Evolutionary conservation across 306 rosid genomes (phyloP).

Genomic region (Prunus fruticosa): DNA sequence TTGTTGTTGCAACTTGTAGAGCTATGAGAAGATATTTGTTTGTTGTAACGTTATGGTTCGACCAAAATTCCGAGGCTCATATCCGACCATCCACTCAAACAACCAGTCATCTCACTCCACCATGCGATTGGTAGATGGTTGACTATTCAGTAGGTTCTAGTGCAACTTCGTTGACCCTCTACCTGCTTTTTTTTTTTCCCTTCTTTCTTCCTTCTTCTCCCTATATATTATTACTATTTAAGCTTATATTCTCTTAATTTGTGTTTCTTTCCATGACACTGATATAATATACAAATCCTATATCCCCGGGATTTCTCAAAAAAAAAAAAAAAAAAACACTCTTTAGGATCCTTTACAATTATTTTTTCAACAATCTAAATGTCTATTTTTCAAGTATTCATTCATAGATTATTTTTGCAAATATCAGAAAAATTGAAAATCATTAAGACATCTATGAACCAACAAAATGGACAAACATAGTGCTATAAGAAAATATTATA

Average conservation of each 20-base stretch:
- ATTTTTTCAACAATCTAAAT: no score
- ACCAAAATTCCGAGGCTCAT: neutral
- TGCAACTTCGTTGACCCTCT: neutral
- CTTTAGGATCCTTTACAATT: no score
- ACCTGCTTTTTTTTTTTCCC: neutral
- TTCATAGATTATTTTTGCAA: no score
- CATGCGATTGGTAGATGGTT: constrained; percentile 34
- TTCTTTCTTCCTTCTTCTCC: neutral
- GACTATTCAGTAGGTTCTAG: constrained; percentile 3
- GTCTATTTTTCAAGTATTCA: no score
- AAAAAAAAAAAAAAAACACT: no score
- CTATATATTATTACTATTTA: neutral
- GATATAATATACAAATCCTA: neutral
- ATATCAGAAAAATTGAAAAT: no score
- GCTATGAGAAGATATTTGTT: no score
- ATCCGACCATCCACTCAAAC: constrained; percentile 24
- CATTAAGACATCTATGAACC: no score
- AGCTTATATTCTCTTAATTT: neutral
- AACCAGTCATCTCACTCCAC: constrained; percentile 36
- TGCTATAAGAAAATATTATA: no score
- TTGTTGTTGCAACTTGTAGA: no score
- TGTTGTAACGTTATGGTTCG: neutral
- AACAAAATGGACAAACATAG: no score
- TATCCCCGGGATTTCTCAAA: neutral
- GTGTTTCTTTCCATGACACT: neutral